phyloP scores from a whole-genome alignment of 176 grass and related monocot genomes.

The Carex parvula region DNA sequence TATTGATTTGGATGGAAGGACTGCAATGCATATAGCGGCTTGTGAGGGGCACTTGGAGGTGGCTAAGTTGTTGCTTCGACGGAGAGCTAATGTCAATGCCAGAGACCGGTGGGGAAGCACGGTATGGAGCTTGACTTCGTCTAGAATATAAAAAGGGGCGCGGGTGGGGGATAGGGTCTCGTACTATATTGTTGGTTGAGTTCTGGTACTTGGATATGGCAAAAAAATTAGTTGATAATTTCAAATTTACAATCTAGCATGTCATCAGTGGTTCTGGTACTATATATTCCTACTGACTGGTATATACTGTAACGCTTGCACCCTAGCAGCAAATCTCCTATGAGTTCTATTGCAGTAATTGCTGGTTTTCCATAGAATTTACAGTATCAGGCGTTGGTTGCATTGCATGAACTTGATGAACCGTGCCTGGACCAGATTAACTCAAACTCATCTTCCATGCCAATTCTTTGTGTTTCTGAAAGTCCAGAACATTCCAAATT shows the following conservation, averaged over 20 bases:
- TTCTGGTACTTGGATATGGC: not conserved
- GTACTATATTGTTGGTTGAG: not conserved
- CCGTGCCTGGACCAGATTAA: not conserved
- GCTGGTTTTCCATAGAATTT: not conserved
- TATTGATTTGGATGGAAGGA: slow-evolving; percentile 95
- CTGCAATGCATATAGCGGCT: slow-evolving; percentile 79
- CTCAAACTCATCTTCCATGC: not conserved
- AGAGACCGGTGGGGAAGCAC: slow-evolving; percentile 93
- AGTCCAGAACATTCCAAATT: not conserved
- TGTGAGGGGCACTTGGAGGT: slow-evolving; percentile 86
- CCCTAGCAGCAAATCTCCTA: not conserved
- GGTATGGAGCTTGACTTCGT: slow-evolving; percentile 34
- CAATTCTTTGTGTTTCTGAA: not conserved
- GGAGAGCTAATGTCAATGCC: slow-evolving; percentile 84
- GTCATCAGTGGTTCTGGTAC: not conserved
- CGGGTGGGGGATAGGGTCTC: not conserved
- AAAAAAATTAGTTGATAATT: not conserved
- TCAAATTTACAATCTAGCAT: not conserved
- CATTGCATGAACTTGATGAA: not conserved
- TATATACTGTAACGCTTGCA: not conserved
- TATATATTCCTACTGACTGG: not conserved
- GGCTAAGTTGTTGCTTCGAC: slow-evolving; percentile 63
- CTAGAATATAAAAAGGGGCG: not conserved
- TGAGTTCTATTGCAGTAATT: not conserved
- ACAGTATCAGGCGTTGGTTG: not conserved